These are phyloP conservation scores for Chlorella sorokiniana DNA, from an alignment of 139 green algal genomes.

Conservation along the genomic window DNA sequence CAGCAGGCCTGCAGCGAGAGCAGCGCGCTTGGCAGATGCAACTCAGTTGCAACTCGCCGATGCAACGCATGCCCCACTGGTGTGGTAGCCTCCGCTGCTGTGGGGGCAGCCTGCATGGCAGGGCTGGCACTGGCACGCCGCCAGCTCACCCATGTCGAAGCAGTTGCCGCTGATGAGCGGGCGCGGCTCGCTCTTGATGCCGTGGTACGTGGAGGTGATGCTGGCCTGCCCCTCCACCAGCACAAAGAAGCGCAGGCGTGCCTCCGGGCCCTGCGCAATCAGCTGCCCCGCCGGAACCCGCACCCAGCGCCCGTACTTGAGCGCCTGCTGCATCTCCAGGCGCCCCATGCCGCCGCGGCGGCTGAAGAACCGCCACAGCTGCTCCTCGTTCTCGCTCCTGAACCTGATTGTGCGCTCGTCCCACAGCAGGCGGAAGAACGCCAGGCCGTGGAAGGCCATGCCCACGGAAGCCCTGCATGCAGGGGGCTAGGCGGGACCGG, in stretches of 20 bases:
- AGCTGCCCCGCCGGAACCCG: neutral
- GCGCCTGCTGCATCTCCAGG: slow-evolving; percentile 26
- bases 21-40: too few species aligned
- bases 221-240: slow-evolving; percentile 23
- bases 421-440: slow-evolving; percentile 5
- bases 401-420: slow-evolving; percentile 39
- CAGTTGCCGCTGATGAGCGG: slow-evolving; percentile 9
- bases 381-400: slow-evolving; percentile 30
- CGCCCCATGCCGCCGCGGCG: slow-evolving; percentile 30
- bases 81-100: too few species aligned
- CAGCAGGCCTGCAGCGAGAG: too few species aligned
- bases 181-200: neutral
- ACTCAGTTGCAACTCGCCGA: neutral
- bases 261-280: neutral
- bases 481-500: neutral
- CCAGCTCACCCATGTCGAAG: slow-evolving; percentile 26
- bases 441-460: neutral
- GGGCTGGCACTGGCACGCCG: neutral
- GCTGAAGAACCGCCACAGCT: slow-evolving; percentile 28
- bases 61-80: too few species aligned
- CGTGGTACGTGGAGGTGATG: neutral
- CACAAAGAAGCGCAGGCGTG: neutral
- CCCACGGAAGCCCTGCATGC: neutral
- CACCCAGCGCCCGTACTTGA: neutral
- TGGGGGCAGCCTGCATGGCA: neutral